Evolutionary conservation across 495 filamentous ascomycete genomes (phyloP), one percentile per base, ranked within the genome.

Genomic region (Neurospora sp.): DNA sequence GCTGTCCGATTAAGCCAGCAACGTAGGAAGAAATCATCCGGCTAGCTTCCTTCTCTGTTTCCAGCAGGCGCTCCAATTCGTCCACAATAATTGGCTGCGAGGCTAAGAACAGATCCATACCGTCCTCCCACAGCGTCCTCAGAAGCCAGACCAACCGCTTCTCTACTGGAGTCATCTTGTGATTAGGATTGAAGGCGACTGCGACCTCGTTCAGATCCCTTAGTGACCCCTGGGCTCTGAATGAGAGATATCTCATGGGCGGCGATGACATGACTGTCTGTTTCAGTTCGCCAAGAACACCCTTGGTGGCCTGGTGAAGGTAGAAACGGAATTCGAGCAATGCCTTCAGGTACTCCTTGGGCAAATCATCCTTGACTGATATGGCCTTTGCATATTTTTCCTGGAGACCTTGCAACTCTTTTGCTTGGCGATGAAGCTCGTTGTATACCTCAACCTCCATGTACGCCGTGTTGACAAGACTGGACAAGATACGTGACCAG

Each of bases 21-120:
- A 87, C 69, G 20, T 68, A 78, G 1, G 75, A 20, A 0, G 86
- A 87, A 12, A 89, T 53, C 4, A 85, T 53, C 8, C 82, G 75
- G 35, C 72, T 75, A 0, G 80, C 78, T 31, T 76, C 72, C 0
- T 73, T 72, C 10, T 86, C 83, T 4, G 75, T 77, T 70, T 84
- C 41, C 12, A 85, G 39, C 20, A 86, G 72, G 31, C 81, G 78
- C 27, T 86, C 83, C 0, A 88, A 71, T 53, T 87, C 83, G 45
- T 89, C 86, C 12, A 75, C 38, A 5, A 87, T 14, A 5, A 70
- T 75, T 12, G 77, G 53, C 59, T 84, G 75, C 0, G 81, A 74
- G 44, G 59, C 69, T 1, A 85, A 65, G 22, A 77, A 75, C 1
- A 84, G 69, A 22, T 78, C 40, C 1, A 77, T 12, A 4, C 72